These are phyloP conservation scores for Phaffia tasmanica DNA, from an alignment of 768 basidiomycete genomes.

Conservation along the genomic window DNA sequence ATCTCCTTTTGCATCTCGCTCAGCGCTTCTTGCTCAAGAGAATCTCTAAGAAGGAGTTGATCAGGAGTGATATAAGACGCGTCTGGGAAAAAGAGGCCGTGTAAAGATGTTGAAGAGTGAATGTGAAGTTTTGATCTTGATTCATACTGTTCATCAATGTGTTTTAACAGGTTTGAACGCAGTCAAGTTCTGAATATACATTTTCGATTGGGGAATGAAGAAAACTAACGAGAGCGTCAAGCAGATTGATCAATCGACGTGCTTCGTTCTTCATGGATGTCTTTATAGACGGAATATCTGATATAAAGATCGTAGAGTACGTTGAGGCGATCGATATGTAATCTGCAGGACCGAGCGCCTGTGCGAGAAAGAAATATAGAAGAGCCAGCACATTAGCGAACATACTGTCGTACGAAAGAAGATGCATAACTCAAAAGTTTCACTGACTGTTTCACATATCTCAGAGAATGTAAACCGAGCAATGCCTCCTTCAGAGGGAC, in stretches of 20 bases:
- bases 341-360: constrained; percentile 19
- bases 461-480: constrained; percentile 18
- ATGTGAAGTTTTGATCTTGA: constrained; percentile 14
- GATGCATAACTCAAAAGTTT: too few relatives aligned
- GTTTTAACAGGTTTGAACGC: not conserved
- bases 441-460: constrained; percentile 17
- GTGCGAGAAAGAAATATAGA: not conserved
- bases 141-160: constrained; percentile 13
- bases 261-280: constrained; percentile 26
- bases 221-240: constrained; percentile 21
- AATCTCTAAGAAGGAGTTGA: constrained; percentile 2
- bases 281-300: constrained; percentile 17
- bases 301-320: constrained; percentile 17
- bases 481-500: not conserved
- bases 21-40: constrained; percentile 20
- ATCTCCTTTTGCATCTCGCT: constrained; percentile 25
- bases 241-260: constrained; percentile 23
- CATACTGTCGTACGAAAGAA: not conserved
- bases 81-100: constrained; percentile 23
- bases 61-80: constrained; percentile 1
- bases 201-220: too few relatives aligned
- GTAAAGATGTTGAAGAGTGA: constrained; percentile 13
- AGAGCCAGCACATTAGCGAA: not conserved
- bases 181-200: too few relatives aligned
- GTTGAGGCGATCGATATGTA: constrained; percentile 17